A percentile compares a stretch with the other conserved stretches of the same genome.
Conservation (phyloP, 192 early-diverging fungal species). For the Mortierella alpina region DNA sequence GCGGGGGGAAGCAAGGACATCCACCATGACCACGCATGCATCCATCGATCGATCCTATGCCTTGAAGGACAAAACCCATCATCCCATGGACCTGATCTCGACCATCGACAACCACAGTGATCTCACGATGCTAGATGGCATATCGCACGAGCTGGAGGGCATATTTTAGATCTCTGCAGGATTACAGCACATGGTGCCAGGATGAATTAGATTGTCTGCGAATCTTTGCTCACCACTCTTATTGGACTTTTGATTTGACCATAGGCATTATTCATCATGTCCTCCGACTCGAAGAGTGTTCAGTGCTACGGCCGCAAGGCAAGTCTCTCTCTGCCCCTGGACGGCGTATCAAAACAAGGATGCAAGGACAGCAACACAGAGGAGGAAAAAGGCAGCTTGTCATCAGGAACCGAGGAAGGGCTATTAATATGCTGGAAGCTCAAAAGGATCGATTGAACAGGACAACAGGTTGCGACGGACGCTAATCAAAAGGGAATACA, state of each 20-base stretch:
- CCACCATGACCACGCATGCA: constrained; percentile 8
- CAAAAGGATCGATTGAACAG: no score
- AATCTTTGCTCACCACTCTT: neutral
- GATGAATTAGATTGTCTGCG: neutral
- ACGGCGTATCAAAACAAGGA: neutral
- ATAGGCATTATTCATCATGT: constrained; percentile 57
- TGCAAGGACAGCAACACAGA: neutral
- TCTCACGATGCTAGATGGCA: no score
- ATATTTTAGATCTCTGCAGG: no score
- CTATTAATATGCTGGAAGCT: no score
- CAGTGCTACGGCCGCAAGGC: constrained; percentile 59
- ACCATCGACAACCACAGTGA: neutral
- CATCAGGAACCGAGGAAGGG: no score
- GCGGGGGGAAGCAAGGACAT: neutral
- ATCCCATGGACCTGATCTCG: neutral
- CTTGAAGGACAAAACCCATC: neutral
- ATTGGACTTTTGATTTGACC: neutral
- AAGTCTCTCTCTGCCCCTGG: constrained; percentile 23
- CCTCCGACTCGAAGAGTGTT: constrained; percentile 56
- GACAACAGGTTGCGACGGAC: no score
- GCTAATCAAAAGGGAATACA: no score
- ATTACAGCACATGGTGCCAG: no score
- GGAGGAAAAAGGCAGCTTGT: neutral
- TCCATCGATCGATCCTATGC: constrained; percentile 40
- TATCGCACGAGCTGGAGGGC: no score